Evolutionary conservation across 352 stramenopile genomes (phyloP), one percentile per base, ranked within the genome.

Genomic region (Phytophthora rubi): DNA sequence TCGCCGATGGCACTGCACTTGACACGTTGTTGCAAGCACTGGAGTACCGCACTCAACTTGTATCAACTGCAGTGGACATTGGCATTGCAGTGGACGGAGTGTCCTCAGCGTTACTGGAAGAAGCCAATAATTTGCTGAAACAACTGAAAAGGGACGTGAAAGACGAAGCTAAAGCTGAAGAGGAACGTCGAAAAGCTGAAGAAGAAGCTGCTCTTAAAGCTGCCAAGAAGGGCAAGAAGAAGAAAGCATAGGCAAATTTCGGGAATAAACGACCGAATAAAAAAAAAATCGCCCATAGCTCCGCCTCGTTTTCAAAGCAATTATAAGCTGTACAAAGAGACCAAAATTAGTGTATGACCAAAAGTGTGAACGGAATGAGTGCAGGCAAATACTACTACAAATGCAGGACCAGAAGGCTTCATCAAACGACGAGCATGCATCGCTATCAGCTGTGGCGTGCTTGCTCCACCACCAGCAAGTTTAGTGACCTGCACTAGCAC

Each of bases 101-200:
- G n/a, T 88, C 85, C 15, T 0, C 69, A 4, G 44, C 61, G 21
- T 56, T 94, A 44, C 71, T 94, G 45, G 88, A 95, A 32, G 82
- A 94, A 65, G 79, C 70, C 4, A 75, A 65, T 1, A 79, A 73
- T 30, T 13, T 84, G 12, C 68, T 94, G 21, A 93, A 93, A 62
- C 88, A 93, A 57, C 74, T 94, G 9, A 95, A 93, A 66, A 93
- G 93, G 52, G 86, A 93, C 33, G 81, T 93, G 37, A 87, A 87
- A 30, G 88, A 94, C 15, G 88, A 95, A 62, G 70, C 67, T 9
- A 93, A 92, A 65, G 83, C 81, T 62, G 75, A 94, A 64, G 86
- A 94, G 4, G 88, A 95, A 61, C 82, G 86, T 0, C 86, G 84
- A 8, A 85, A 84, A 18, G 77, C 87, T 5, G 77, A 90, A 44